Percentiles rank a stretch among this genome's conserved stretches.
phyloP scores from a whole-genome alignment of 2,329 filamentous ascomycete species.

The Fusarium palustre region DNA sequence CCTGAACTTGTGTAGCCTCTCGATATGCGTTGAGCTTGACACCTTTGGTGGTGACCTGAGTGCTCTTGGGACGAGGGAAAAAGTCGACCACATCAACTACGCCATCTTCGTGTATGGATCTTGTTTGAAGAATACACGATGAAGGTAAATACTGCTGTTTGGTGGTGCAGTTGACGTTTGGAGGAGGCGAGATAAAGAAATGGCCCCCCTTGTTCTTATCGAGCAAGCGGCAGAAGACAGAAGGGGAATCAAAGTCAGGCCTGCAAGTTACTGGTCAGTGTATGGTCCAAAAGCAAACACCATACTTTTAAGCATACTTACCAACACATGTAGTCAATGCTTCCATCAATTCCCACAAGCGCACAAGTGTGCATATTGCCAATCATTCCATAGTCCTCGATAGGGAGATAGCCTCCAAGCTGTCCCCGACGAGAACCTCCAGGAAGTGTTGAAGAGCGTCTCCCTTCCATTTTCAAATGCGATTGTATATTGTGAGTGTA shows the following conservation, averaged over 20 bases:
- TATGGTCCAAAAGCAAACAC: not conserved
- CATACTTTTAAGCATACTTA: constrained; percentile 49
- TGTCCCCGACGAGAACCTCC: constrained; percentile 51
- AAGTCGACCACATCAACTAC: constrained; percentile 81
- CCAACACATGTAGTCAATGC: constrained; percentile 84
- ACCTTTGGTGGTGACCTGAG: constrained; percentile 61
- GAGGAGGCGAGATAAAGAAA: constrained; percentile 73
- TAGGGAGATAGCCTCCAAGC: constrained; percentile 66
- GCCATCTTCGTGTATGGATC: constrained; percentile 81
- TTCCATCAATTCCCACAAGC: constrained; percentile 78
- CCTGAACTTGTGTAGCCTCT: constrained; percentile 65
- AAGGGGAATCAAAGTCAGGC: constrained; percentile 84
- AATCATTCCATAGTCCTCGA: constrained; percentile 84
- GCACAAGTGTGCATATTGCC: constrained; percentile 85
- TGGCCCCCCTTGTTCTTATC: constrained; percentile 81
- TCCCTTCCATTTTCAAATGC: constrained; percentile 49
- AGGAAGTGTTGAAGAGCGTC: constrained; percentile 50
- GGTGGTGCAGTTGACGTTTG: constrained; percentile 68
- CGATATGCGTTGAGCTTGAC: constrained; percentile 64
- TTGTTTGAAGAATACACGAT: constrained; percentile 79
- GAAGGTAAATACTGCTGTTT: constrained; percentile 84
- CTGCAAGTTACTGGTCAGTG: constrained; percentile 50
- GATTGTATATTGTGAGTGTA: not conserved
- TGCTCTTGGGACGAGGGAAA: constrained; percentile 76
- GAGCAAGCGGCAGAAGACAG: constrained; percentile 78